These are phyloP conservation scores for Aspergillus melleus DNA, from an alignment of 2,329 filamentous ascomycete genomes.

Conservation along the genomic window DNA sequence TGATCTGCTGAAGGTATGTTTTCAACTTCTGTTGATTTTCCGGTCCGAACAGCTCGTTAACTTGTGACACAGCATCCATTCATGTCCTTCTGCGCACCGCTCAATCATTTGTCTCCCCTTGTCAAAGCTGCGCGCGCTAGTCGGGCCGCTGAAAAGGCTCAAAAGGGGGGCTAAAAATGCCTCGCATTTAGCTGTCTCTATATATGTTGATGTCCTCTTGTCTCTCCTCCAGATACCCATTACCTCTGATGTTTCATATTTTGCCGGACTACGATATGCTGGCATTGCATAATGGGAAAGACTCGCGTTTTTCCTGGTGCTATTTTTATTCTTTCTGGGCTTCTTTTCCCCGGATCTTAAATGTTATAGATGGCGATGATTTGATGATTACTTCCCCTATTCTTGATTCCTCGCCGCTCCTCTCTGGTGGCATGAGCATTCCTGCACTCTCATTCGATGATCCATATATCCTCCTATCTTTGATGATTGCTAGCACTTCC, in stretches of 20 bases:
- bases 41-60: constrained; percentile 15
- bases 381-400: constrained; percentile 14
- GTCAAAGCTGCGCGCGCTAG: constrained; percentile 84
- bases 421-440: constrained; percentile 5
- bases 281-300: constrained; percentile 20
- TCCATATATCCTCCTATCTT: constrained; percentile 14
- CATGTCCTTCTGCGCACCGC: constrained; percentile 72
- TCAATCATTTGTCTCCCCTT: constrained; percentile 77
- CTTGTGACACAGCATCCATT: constrained; percentile 65
- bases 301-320: constrained; percentile 3
- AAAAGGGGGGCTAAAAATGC: constrained; percentile 54
- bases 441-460: constrained; percentile 4
- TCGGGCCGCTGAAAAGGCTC: constrained; percentile 78
- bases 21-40: neutral
- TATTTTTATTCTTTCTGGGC: constrained; percentile 7
- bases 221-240: constrained; percentile 31
- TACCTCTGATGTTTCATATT: constrained; percentile 21
- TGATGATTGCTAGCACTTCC: neutral
- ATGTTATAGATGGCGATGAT: constrained; percentile 28
- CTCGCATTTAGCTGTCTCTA: constrained; percentile 23
- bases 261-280: constrained; percentile 19
- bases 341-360: constrained; percentile 13
- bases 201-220: constrained; percentile 30
- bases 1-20: constrained; percentile 82
- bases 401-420: constrained; percentile 1